Percentiles rank a stretch among this genome's conserved stretches.
phyloP scores from a whole-genome alignment of 2,329 filamentous ascomycete species.

The Alternaria ventricosa region DNA sequence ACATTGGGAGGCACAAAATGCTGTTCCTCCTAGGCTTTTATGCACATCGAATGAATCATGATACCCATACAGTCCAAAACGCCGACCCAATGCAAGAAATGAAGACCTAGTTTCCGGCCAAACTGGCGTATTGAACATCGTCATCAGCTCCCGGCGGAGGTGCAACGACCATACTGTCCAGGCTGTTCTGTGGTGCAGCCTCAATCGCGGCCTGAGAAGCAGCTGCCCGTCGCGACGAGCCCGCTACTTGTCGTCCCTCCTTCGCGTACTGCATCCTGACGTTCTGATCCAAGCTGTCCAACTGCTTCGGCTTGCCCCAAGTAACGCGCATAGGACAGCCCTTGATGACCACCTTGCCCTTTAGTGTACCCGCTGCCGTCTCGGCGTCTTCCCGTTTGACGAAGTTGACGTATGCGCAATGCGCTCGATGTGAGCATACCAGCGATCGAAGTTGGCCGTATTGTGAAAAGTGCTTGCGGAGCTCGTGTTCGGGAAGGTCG shows the following conservation, averaged over 20 bases:
- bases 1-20: constrained; percentile 48
- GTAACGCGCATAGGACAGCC: constrained; percentile 89
- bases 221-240: constrained; percentile 35
- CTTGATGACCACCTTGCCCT: constrained; percentile 87
- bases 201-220: constrained; percentile 50
- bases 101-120: constrained; percentile 71
- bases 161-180: constrained; percentile 62
- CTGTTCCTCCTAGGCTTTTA: constrained; percentile 46
- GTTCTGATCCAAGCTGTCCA: constrained; percentile 90
- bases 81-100: constrained; percentile 31
- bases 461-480: constrained; percentile 87
- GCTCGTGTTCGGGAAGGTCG: constrained; percentile 88
- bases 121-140: constrained; percentile 82
- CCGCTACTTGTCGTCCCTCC: constrained; percentile 65
- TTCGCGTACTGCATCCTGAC: constrained; percentile 80
- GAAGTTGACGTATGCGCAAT: constrained; percentile 97
- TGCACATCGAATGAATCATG: constrained; percentile 33
- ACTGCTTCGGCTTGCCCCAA: constrained; percentile 90
- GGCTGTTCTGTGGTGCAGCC: constrained; percentile 49
- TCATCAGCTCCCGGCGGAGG: constrained; percentile 81
- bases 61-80: constrained; percentile 40
- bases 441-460: constrained; percentile 91
- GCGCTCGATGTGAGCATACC: constrained; percentile 94
- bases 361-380: constrained; percentile 80
- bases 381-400: constrained; percentile 84